Base-by-base conservation (phyloP, 2,329 filamentous ascomycete genomes). In the Neofusicoccum kwambonambiense region DNA sequence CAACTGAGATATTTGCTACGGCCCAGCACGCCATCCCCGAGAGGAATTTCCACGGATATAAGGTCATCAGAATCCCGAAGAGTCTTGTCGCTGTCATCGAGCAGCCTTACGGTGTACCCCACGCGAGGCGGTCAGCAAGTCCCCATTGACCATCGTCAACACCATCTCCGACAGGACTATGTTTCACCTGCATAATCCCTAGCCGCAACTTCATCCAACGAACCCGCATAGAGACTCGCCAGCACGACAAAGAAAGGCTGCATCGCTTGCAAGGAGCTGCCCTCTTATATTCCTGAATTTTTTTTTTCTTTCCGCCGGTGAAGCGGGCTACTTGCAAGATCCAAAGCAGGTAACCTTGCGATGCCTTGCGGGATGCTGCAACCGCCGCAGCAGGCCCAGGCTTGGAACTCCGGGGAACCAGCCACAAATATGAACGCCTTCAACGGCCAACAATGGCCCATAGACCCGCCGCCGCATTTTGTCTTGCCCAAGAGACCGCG, bases 161-260 rank as follows among this genome's bases (percentile, higher is more conserved):
- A 58, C 62, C 51, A 64, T 58, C 62, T 34, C 56, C 61, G 34
- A 57, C 35, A 62, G 58, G 58, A 11, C 42, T 11, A 56, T 64
- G 62, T 64, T 49, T 64, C 62, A 50, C 22, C 58, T 64, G 62
- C 62, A 58, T 17, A n/a, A 4, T 50, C 52, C 62, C 62, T 64
- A 64, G 61, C 61, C n/a, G 56, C 56, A 60, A 45, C 31, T 12
- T 15, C 27, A 47, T 37, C 7, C 54, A 42, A 41, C 58, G 47
- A 27, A 19, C 22, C 39, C 31, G n/a, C 27, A 41, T 22, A 27
- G 41, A 13, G 51, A 51, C 22, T 15, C n/a, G 52, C 34, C 39
- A 58, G 19, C 52, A 34, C 42, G 51, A 64, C 62, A 64, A 64
- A 64, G 62, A 57, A 44, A 49, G 22, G 22, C 52, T 27, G 34